A percentile compares a stretch with the other conserved stretches of the same genome.
phyloP scores from a whole-genome alignment of 768 basidiomycete genomes.

The Chalciporus sphaerocephalus region DNA sequence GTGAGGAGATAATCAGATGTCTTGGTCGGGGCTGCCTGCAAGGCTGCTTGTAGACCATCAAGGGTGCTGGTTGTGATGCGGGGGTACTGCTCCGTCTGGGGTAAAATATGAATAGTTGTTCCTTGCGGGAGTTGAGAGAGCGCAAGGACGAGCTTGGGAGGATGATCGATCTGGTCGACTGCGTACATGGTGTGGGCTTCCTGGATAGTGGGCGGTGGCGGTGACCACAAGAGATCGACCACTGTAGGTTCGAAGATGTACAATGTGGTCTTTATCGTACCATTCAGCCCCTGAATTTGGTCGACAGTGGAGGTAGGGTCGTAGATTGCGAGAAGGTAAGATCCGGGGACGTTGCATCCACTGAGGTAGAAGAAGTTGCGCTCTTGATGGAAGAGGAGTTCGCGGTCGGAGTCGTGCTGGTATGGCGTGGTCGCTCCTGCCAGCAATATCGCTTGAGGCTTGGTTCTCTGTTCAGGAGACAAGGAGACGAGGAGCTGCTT shows the following conservation, averaged over 20 bases:
- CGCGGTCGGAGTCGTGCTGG: conserved; percentile 83
- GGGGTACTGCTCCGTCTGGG: conserved; percentile 31
- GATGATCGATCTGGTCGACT: conserved; percentile 55
- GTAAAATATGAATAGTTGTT: conserved; percentile 65
- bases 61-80: conserved; percentile 1
- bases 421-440: conserved; percentile 60
- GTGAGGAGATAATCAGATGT: conserved; percentile 52
- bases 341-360: conserved; percentile 71
- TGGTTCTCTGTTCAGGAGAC: conserved; percentile 44
- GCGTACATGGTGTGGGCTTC: conserved; percentile 53
- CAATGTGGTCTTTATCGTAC: conserved; percentile 49
- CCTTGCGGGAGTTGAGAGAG: conserved; percentile 46
- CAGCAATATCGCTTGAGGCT: conserved; percentile 69
- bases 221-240: conserved; percentile 83
- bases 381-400: conserved; percentile 68
- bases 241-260: conserved; percentile 76
- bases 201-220: conserved; percentile 68
- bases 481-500: conserved; percentile 46
- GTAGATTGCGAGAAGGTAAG: conserved; percentile 60
- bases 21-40: conserved; percentile 4
- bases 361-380: conserved; percentile 88
- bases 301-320: conserved; percentile 32
- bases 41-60: conserved; percentile 5
- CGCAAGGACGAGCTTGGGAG: conserved; percentile 40
- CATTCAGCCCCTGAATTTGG: conserved; percentile 35